Conservation (phyloP, 768 basidiomycete genomes). For the Psilocybe cyanescens region DNA sequence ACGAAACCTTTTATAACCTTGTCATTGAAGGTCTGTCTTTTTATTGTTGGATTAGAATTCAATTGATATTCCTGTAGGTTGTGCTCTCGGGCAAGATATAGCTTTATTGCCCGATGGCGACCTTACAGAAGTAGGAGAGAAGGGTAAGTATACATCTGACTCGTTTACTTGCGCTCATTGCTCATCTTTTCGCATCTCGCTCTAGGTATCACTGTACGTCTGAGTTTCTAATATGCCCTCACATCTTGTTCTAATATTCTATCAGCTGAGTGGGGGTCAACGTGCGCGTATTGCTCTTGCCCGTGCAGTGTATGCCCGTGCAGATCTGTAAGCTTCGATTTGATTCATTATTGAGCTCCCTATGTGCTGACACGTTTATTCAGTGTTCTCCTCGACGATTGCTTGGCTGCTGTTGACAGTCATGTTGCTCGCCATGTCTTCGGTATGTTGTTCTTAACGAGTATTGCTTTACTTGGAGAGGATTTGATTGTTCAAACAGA, state of each 20-base stretch:
- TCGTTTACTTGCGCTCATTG: neutral
- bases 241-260: neutral
- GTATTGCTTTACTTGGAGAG: neutral
- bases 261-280: constrained; percentile 80
- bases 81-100: constrained; percentile 84
- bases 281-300: constrained; percentile 85
- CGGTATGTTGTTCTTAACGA: constrained; percentile 40
- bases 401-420: constrained; percentile 84
- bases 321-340: constrained; percentile 68
- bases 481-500: constrained; percentile 43
- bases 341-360: constrained; percentile 3
- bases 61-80: constrained; percentile 49
- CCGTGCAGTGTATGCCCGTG: constrained; percentile 88
- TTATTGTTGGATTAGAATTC: neutral
- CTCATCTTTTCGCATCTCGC: neutral
- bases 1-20: constrained; percentile 80
- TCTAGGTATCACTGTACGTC: constrained; percentile 59
- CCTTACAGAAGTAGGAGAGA: constrained; percentile 84
- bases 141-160: constrained; percentile 47
- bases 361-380: neutral
- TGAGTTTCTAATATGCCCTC: neutral
- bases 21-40: constrained; percentile 70
- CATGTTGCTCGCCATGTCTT: constrained; percentile 89
- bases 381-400: constrained; percentile 86
- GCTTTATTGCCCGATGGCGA: constrained; percentile 82